phyloP scores from a whole-genome alignment of 73 alveolate genomes.

The Effrenium voratum region DNA sequence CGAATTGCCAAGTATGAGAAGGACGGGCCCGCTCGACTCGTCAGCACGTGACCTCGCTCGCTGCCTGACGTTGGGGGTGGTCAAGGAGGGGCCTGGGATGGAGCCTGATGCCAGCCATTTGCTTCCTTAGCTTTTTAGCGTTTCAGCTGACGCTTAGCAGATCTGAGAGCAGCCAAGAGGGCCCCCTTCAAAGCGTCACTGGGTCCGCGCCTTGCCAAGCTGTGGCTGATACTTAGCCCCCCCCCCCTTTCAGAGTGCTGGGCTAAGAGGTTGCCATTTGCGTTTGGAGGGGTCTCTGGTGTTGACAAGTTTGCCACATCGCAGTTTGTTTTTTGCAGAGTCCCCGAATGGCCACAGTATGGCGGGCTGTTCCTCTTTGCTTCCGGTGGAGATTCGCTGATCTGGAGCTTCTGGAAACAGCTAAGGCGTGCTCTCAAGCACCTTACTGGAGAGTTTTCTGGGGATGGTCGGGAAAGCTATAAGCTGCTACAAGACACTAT shows the following conservation, averaged over 20 bases:
- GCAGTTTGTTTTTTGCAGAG: neutral
- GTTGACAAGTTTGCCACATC: neutral
- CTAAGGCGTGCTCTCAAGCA: neutral
- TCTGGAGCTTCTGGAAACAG: neutral
- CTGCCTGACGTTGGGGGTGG: no score
- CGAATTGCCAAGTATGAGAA: conserved; percentile 72
- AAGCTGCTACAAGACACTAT: neutral
- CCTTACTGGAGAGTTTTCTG: neutral
- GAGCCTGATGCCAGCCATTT: neutral
- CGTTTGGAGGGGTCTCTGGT: neutral
- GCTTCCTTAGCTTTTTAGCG: neutral
- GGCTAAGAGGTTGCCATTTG: neutral
- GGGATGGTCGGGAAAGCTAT: neutral
- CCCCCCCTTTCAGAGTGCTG: neutral
- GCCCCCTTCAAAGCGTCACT: neutral
- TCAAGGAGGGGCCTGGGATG: neutral
- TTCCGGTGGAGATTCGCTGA: neutral
- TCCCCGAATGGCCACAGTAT: neutral
- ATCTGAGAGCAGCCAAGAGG: neutral
- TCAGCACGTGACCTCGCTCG: no score
- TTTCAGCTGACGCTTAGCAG: neutral
- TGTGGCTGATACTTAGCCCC: neutral
- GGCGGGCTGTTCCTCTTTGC: neutral
- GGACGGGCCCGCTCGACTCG: neutral
- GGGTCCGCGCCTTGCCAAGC: neutral